phyloP scores from a whole-genome alignment of 306 rosid genomes.

The Trifolium subterraneum region DNA sequence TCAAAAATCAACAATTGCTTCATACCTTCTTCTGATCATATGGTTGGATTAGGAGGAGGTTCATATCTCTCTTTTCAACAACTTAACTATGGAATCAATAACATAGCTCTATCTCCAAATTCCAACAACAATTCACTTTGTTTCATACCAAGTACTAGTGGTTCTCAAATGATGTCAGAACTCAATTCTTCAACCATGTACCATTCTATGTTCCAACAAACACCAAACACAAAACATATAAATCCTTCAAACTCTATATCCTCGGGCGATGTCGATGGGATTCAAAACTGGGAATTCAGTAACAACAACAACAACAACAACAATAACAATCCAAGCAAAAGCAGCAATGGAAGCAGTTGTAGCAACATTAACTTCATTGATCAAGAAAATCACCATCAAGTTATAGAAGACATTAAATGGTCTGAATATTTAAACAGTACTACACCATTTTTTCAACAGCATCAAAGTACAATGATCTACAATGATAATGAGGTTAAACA shows the following conservation, averaged over 20 bases:
- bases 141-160: slow-evolving; percentile 53
- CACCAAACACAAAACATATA: slow-evolving; percentile 44
- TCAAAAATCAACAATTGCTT: slow-evolving; percentile 41
- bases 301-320: slow-evolving; percentile 13
- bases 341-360: not conserved
- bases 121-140: slow-evolving; percentile 49
- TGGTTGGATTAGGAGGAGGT: slow-evolving; percentile 42
- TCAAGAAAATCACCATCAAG: slow-evolving; percentile 38
- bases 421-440: slow-evolving; percentile 60
- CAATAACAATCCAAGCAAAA: too few relatives aligned
- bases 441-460: slow-evolving; percentile 50
- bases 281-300: slow-evolving; percentile 59
- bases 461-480: slow-evolving; percentile 45
- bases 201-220: slow-evolving; percentile 45
- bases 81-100: slow-evolving; percentile 50
- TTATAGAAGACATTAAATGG: slow-evolving; percentile 76
- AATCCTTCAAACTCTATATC: slow-evolving; percentile 45
- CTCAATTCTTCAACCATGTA: slow-evolving; percentile 46
- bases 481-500: slow-evolving; percentile 57
- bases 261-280: slow-evolving; percentile 39
- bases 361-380: slow-evolving; percentile 44
- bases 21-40: not conserved
- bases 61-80: slow-evolving; percentile 55
- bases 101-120: slow-evolving; percentile 48
- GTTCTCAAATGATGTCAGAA: slow-evolving; percentile 54